A percentile compares a stretch with the other conserved stretches of the same genome.
These are phyloP conservation scores for Quercus rubra DNA, from an alignment of 306 rosid species.

Conservation along the genomic window DNA sequence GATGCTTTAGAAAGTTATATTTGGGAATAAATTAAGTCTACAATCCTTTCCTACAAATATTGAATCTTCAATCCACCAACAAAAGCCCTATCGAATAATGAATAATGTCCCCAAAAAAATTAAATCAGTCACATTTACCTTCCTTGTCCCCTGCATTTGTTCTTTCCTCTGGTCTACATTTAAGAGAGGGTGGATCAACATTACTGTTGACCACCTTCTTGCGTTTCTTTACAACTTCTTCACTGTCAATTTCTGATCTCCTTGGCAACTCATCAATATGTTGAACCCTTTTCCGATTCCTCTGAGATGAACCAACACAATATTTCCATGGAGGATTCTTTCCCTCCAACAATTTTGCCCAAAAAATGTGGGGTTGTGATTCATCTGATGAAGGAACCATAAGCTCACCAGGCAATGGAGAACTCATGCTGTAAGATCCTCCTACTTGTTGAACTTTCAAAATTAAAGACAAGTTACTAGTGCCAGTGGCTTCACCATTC, in stretches of 20 bases:
- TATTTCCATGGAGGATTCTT: conserved; percentile 74
- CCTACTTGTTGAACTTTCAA: conserved; percentile 58
- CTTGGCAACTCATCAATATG: conserved; percentile 31
- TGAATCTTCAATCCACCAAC: conserved; percentile 18
- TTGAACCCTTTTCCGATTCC: conserved; percentile 69
- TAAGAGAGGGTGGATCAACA: conserved; percentile 30
- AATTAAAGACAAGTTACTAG: conserved; percentile 39
- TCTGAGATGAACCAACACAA: conserved; percentile 44
- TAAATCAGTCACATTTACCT: conserved; percentile 42
- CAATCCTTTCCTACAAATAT: background rate
- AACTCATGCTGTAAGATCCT: conserved; percentile 41
- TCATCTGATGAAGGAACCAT: conserved; percentile 35
- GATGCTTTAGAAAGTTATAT: conserved; percentile 26
- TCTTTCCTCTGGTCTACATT: conserved; percentile 38
- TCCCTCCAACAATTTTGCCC: conserved; percentile 69
- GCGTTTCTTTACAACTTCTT: conserved; percentile 50
- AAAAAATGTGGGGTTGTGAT: conserved; percentile 53
- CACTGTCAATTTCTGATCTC: conserved; percentile 35
- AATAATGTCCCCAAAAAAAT: conserved; percentile 5
- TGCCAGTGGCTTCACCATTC: conserved; percentile 36
- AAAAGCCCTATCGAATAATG: conserved; percentile 1
- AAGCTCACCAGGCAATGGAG: conserved; percentile 51
- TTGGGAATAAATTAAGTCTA: conserved; percentile 14
- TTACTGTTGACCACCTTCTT: conserved; percentile 44
- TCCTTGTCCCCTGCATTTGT: conserved; percentile 31